phyloP scores from a whole-genome alignment of 164 flowering plant genomes.

The Pachysandra terminalis region DNA sequence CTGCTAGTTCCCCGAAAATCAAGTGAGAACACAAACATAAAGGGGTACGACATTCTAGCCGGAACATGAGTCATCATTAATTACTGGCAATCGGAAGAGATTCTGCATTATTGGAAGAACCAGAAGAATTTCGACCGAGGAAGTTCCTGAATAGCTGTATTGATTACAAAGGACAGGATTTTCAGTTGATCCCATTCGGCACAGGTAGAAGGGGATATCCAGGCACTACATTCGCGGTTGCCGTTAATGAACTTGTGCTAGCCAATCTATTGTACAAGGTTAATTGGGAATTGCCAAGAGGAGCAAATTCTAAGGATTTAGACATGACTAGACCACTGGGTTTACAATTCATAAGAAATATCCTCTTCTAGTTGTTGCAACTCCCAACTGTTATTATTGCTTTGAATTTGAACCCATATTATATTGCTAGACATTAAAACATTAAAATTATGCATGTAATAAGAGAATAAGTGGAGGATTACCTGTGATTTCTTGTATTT shows the following conservation, averaged over 20 bases:
- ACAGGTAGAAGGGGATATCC: slow-evolving; percentile 32
- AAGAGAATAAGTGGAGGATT: too few species aligned
- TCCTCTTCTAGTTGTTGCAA: too few species aligned
- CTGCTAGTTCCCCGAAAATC: too few species aligned
- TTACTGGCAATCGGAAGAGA: slow-evolving; percentile 30
- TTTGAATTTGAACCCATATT: too few species aligned
- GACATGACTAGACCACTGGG: too few species aligned
- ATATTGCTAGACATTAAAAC: too few species aligned
- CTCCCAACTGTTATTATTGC: too few species aligned
- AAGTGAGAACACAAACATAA: slow-evolving; percentile 11
- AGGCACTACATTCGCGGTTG: slow-evolving; percentile 14
- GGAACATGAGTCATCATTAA: slow-evolving; percentile 20
- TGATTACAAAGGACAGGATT: too few species aligned
- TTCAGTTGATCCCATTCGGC: slow-evolving; percentile 29
- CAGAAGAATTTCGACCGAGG: slow-evolving; percentile 31
- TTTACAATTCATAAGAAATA: too few species aligned
- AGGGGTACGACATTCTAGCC: slow-evolving; percentile 24
- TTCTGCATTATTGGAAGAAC: slow-evolving; percentile 22
- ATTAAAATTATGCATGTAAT: too few species aligned
- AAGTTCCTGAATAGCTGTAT: slow-evolving; percentile 28
- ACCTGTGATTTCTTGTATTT: too few species aligned
- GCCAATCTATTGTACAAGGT: slow-evolving; percentile 22
- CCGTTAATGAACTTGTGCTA: slow-evolving; percentile 14
- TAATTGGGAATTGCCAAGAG: slow-evolving; percentile 18
- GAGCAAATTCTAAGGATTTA: slow-evolving; percentile 2